Evolutionary conservation across 106 monocot genomes (phyloP).

Genomic region (Platanthera zijinensis): DNA sequence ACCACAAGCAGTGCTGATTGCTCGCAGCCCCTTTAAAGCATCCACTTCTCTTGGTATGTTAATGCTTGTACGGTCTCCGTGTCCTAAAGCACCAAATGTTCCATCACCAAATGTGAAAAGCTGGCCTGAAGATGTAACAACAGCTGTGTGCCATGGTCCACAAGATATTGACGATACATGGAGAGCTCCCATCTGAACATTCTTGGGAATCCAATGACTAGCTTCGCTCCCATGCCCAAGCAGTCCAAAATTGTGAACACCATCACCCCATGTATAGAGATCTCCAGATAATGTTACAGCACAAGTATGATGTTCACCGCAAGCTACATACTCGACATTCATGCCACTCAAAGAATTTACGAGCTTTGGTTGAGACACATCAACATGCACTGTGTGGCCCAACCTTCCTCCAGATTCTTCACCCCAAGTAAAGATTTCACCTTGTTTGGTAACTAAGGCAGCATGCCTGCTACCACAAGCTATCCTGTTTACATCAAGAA

Average conservation of each 20-base stretch:
- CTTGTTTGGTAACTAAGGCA: conserved; percentile 52
- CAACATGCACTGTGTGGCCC: conserved; percentile 48
- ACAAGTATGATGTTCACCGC: conserved; percentile 67
- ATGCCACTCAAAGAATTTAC: conserved; percentile 33
- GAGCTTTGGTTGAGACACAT: conserved; percentile 52
- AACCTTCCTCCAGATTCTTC: conserved; percentile 59
- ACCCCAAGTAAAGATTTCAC: conserved; percentile 78
- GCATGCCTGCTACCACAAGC: conserved; percentile 60
- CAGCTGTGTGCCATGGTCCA: conserved; percentile 48
- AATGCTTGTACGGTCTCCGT: conserved; percentile 31
- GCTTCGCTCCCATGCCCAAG: conserved; percentile 46
- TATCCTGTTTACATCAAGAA: conserved; percentile 42
- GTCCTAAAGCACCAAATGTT: conserved; percentile 42
- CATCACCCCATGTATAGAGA: conserved; percentile 76
- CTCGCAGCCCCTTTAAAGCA: conserved; percentile 34
- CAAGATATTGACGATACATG: conserved; percentile 45
- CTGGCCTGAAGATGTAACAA: conserved; percentile 37
- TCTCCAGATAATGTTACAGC: conserved; percentile 66
- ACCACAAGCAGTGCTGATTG: conserved; percentile 35
- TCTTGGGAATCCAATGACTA: conserved; percentile 57
- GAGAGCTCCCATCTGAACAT: conserved; percentile 39
- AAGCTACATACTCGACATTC: conserved; percentile 43
- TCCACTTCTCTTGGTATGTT: conserved; percentile 37
- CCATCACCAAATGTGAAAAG: conserved; percentile 51
- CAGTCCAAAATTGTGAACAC: conserved; percentile 28